phyloP scores from a whole-genome alignment of 495 filamentous ascomycete genomes.

The Amphirosellinia nigrospora region DNA sequence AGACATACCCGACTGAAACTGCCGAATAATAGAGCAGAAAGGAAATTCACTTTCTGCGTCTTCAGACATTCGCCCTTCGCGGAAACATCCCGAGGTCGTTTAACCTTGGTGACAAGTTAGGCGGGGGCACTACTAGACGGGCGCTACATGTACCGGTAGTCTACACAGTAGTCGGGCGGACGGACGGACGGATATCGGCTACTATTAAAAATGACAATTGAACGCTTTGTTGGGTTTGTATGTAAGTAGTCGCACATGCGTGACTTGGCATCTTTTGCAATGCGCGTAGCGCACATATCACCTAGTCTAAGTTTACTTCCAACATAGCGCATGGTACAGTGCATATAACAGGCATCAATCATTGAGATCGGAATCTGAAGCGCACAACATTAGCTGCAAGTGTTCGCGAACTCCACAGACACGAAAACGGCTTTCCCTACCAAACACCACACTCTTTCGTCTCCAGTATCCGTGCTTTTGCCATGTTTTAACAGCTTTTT shows the following conservation, averaged over 20 bases:
- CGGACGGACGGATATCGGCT: background rate
- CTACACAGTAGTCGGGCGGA: background rate
- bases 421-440: conserved; percentile 19
- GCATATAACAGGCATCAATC: background rate
- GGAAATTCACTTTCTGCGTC: background rate
- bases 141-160: conserved; percentile 14
- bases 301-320: background rate
- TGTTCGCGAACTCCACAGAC: background rate
- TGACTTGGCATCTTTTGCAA: conserved; percentile 7
- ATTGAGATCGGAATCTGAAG: background rate
- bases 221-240: conserved; percentile 8
- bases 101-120: background rate
- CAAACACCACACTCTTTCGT: conserved; percentile 3
- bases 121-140: conserved; percentile 3
- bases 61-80: background rate
- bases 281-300: background rate
- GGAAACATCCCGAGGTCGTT: background rate
- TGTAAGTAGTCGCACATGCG: conserved; percentile 12
- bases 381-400: background rate
- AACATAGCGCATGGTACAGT: background rate
- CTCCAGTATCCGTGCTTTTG: background rate
- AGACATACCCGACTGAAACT: background rate
- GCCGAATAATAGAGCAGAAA: background rate
- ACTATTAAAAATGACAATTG: background rate
- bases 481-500: background rate